Conservation (phyloP, 805 yeast genomes). For the Isabelozyma rhagii region DNA sequence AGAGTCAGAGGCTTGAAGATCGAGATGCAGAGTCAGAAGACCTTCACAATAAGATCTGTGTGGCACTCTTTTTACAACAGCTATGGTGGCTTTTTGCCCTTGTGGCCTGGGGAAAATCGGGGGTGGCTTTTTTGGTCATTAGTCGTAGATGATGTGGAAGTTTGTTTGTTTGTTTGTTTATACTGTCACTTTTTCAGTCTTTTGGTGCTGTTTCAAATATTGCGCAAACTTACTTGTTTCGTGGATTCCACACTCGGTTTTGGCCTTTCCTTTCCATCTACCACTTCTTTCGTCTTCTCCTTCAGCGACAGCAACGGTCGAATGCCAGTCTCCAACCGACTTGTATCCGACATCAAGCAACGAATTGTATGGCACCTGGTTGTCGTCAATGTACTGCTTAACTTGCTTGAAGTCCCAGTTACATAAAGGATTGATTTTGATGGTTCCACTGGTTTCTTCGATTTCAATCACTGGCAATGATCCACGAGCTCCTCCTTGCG, state of each 20-base stretch:
- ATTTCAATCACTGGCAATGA: conserved; percentile 71
- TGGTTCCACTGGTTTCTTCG: conserved; percentile 63
- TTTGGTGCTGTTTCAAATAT: conserved; percentile 29
- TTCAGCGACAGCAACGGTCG: conserved; percentile 82
- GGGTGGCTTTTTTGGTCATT: background rate
- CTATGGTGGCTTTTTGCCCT: too few relatives aligned
- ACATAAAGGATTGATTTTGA: conserved; percentile 87
- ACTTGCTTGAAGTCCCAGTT: conserved; percentile 79
- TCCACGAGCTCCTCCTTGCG: conserved; percentile 86
- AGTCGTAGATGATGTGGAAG: background rate
- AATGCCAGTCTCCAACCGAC: conserved; percentile 93
- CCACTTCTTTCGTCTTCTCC: conserved; percentile 98
- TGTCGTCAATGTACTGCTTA: conserved; percentile 59
- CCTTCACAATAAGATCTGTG: background rate
- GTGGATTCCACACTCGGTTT: conserved; percentile 96
- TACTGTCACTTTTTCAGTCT: background rate
- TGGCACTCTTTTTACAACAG: too few relatives aligned
- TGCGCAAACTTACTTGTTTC: conserved; percentile 72
- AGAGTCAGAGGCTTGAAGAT: too few relatives aligned
- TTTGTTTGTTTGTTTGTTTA: background rate
- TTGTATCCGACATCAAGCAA: conserved; percentile 83
- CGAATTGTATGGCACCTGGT: conserved; percentile 82
- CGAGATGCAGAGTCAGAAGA: too few relatives aligned
- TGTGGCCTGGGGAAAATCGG: too few relatives aligned
- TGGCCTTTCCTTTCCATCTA: conserved; percentile 89